Evolutionary conservation across 441 rosid genomes (phyloP).

Genomic region (Monsonia emarginata): DNA sequence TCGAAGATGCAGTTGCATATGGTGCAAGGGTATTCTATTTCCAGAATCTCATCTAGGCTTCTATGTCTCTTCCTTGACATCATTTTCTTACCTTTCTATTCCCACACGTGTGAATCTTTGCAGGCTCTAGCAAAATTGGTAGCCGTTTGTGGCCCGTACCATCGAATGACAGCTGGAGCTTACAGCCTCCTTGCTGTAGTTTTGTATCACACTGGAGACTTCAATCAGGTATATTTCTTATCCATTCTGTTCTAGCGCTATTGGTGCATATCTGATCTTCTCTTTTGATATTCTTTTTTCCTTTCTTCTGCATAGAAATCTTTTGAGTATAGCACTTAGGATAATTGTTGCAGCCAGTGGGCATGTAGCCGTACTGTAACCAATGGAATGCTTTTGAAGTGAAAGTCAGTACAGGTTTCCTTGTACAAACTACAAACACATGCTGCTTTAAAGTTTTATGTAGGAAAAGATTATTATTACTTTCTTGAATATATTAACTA

Average conservation of each 20-base stretch:
- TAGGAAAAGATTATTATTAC: background rate
- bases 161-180: conserved; percentile 84
- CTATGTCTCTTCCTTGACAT: background rate
- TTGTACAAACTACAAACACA: background rate
- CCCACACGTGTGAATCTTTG: conserved; percentile 17
- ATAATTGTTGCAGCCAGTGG: background rate
- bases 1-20: conserved; percentile 71
- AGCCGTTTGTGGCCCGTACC: conserved; percentile 72
- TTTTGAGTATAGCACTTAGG: background rate
- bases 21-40: conserved; percentile 49
- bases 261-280: background rate
- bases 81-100: background rate
- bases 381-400: background rate
- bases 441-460: background rate
- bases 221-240: conserved; percentile 49
- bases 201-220: conserved; percentile 75
- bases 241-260: background rate
- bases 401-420: background rate
- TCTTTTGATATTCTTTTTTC: background rate
- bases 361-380: background rate
- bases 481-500: background rate
- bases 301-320: background rate
- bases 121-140: conserved; percentile 77
- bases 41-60: conserved; percentile 6
- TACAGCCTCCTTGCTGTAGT: conserved; percentile 78